phyloP scores from a whole-genome alignment of 202 grass and related monocot species.

The Dendrocalamus latiflorus region DNA sequence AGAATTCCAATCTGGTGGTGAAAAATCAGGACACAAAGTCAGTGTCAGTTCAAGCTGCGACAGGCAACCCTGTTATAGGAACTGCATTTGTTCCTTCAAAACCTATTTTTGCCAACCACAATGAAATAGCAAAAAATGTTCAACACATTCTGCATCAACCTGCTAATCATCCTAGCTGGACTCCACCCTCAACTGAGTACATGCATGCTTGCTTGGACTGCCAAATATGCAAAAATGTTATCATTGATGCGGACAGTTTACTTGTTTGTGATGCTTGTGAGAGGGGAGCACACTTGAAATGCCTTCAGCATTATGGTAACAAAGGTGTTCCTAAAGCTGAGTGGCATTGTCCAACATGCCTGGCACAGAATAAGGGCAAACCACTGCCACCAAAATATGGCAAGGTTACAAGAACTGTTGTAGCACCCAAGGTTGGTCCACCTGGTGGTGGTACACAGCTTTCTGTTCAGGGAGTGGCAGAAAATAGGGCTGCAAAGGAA shows the following conservation, averaged over 20 bases:
- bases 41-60: conserved; percentile 30
- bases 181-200: conserved; percentile 84
- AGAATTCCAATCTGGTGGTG: conserved; percentile 38
- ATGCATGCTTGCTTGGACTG: conserved; percentile 71
- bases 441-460: conserved; percentile 41
- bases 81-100: conserved; percentile 41
- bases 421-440: conserved; percentile 47
- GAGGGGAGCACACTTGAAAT: conserved; percentile 90
- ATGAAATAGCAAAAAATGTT: conserved; percentile 72
- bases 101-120: conserved; percentile 53
- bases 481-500: conserved; percentile 28
- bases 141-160: conserved; percentile 51
- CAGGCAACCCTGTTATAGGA: conserved; percentile 43
- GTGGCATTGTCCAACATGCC: conserved; percentile 87
- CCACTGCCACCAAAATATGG: conserved; percentile 97
- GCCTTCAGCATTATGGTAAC: conserved; percentile 80
- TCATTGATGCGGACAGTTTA: conserved; percentile 71
- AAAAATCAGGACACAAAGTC: conserved; percentile 46
- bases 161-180: conserved; percentile 68
- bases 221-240: conserved; percentile 74
- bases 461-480: conserved; percentile 29
- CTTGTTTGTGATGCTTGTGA: conserved; percentile 98
- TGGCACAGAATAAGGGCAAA: conserved; percentile 74
- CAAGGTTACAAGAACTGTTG: conserved; percentile 78
- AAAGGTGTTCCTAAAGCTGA: conserved; percentile 81